These are phyloP conservation scores for Colletotrichum chlorophyti DNA, from an alignment of 2,329 filamentous ascomycete species.

Conservation along the genomic window DNA sequence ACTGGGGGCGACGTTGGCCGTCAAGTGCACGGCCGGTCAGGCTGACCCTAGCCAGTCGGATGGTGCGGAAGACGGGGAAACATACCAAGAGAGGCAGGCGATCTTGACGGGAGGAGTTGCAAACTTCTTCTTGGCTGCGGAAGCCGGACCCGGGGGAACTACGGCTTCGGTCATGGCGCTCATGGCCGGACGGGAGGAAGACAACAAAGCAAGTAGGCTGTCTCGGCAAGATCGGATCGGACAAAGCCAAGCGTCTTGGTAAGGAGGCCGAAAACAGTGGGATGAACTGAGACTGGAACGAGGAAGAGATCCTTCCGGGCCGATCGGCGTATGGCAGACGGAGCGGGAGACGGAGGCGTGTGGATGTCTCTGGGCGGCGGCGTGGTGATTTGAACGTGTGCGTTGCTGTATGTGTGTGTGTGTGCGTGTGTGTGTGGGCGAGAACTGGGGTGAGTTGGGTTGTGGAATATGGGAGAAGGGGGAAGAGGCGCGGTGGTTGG, in stretches of 20 bases:
- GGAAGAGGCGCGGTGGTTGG: too few species aligned
- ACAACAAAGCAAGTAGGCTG: too few species aligned
- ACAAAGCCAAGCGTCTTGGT: background rate
- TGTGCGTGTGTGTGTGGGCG: too few species aligned
- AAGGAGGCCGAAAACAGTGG: background rate
- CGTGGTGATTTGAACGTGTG: too few species aligned
- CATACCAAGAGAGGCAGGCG: constrained; percentile 57
- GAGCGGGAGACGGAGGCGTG: constrained; percentile 3
- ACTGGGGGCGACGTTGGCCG: background rate
- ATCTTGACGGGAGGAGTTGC: constrained; percentile 56
- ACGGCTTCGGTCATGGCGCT: constrained; percentile 30
- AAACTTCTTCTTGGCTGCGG: constrained; percentile 45
- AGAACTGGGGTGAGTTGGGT: too few species aligned
- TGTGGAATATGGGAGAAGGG: too few species aligned
- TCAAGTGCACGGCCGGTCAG: background rate
- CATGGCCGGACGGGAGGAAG: constrained; percentile 9
- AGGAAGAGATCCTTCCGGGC: constrained; percentile 9
- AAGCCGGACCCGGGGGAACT: constrained; percentile 12
- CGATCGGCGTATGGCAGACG: constrained; percentile 15
- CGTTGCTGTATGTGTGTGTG: too few species aligned
- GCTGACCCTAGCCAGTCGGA: background rate
- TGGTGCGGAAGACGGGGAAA: constrained; percentile 4
- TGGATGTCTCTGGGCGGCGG: too few species aligned
- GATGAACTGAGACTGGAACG: background rate
- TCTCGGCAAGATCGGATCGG: background rate